These are phyloP conservation scores for Mucor irregularis DNA, from an alignment of 371 early-diverging fungal species.

Conservation along the genomic window DNA sequence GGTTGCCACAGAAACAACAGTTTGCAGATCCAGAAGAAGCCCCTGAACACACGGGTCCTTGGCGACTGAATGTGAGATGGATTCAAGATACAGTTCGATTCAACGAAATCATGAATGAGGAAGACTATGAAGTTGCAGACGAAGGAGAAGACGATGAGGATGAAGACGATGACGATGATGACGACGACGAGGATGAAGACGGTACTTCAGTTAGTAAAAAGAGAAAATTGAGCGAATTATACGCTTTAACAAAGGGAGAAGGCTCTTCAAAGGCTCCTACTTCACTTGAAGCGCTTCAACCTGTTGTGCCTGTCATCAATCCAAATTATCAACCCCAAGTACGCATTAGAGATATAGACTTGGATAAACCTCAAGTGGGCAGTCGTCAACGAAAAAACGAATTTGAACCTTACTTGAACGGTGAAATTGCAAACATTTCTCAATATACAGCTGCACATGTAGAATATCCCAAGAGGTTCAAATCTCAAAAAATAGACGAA, in stretches of 20 bases:
- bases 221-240: neutral
- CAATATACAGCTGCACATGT: slow-evolving; percentile 39
- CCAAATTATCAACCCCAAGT: slow-evolving; percentile 35
- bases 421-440: slow-evolving; percentile 67
- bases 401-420: slow-evolving; percentile 67
- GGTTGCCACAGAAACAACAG: slow-evolving; percentile 69
- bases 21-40: slow-evolving; percentile 71
- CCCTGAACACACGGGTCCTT: slow-evolving; percentile 64
- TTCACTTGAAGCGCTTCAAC: neutral
- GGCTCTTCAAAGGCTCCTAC: neutral
- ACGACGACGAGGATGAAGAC: slow-evolving; percentile 17
- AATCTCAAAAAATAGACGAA: slow-evolving; percentile 9
- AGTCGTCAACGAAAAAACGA: slow-evolving; percentile 63
- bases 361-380: slow-evolving; percentile 43
- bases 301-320: slow-evolving; percentile 10
- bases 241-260: too few relatives aligned
- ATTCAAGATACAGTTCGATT: slow-evolving; percentile 70
- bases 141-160: slow-evolving; percentile 24
- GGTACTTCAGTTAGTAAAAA: neutral
- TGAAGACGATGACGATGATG: slow-evolving; percentile 26
- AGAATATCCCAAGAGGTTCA: slow-evolving; percentile 25
- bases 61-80: slow-evolving; percentile 77
- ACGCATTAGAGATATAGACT: slow-evolving; percentile 40
- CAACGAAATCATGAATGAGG: slow-evolving; percentile 81
- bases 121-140: slow-evolving; percentile 65